A percentile compares a stretch with the other conserved stretches of the same genome.
Evolutionary conservation across 176 grass and related monocot genomes (phyloP).

Genomic region (Cenchrus fungigraminus): DNA sequence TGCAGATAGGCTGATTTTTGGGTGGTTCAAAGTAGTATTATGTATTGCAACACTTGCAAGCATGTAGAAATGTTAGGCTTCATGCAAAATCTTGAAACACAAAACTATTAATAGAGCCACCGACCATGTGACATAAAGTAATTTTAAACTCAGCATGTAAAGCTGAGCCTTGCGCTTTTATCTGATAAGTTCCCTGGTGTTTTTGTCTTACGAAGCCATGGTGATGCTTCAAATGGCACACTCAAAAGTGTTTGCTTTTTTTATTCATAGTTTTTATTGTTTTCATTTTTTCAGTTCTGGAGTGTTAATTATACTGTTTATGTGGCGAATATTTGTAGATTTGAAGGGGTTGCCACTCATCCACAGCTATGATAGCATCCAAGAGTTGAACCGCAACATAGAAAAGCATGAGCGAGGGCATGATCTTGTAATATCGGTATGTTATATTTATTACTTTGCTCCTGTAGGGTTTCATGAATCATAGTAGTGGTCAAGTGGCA

Average conservation of each 20-base stretch:
- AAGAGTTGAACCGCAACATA: slow-evolving; percentile 84
- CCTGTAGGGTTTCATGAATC: slow-evolving; percentile 7
- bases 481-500: slow-evolving; percentile 3
- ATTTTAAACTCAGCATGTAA: slow-evolving; percentile 20
- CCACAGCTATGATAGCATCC: slow-evolving; percentile 94
- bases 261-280: slow-evolving; percentile 6
- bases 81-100: not conserved
- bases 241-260: slow-evolving; percentile 11
- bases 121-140: slow-evolving; percentile 6
- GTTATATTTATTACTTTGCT: slow-evolving; percentile 45
- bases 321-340: slow-evolving; percentile 47
- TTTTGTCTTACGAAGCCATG: slow-evolving; percentile 15
- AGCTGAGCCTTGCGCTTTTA: not conserved
- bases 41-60: not conserved
- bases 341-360: slow-evolving; percentile 83
- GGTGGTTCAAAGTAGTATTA: not conserved
- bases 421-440: slow-evolving; percentile 92
- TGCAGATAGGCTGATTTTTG: slow-evolving; percentile 17
- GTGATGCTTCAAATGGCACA: slow-evolving; percentile 20
- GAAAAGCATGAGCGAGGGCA: slow-evolving; percentile 79
- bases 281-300: not conserved
- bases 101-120: slow-evolving; percentile 1
- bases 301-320: slow-evolving; percentile 22
- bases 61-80: not conserved
- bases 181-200: not conserved